Evolutionary conservation across 1,139 yeast genomes (phyloP), one percentile per base, ranked within the genome.

Genomic region (Saccharomyces hybrid): DNA sequence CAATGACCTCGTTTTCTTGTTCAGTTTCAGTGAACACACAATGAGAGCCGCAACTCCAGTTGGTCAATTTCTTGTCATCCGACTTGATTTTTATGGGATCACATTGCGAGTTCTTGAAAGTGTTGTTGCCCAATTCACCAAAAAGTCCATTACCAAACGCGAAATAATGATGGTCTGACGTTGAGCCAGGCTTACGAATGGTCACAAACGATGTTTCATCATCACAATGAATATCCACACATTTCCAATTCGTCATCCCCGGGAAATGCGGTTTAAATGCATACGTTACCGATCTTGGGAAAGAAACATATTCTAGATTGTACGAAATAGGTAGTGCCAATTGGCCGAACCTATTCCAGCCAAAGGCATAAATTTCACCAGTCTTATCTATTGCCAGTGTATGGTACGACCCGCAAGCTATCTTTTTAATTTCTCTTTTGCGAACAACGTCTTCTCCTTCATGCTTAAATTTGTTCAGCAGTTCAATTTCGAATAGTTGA

Each of bases 71-170:
- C 57, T 79, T 70, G 14, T 76, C 73, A 28, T 73, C 68, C 3
- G 78, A 72, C 66, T 81, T 82, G 56, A 91, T 69, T 47, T 78
- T 77, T 23, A 79, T 75, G 6, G 97, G 96, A 49, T 76, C 78
- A 20, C 81, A 73, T 63, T 84, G 86, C 14, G 88, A 84, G 66
- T 90, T 96, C 51, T 85, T 73, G 68, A 77, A 90, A 53, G 84
- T 75, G 26, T 88, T 90, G 51, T 82, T 79, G 16, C 97, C 99
- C 55, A 90, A 75, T 70, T 89, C 96, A n/a, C 98, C 99, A 62
- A 80, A 79, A 52, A 86, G 70, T 4, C 98, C 96, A 63, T 83
- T 83, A 26, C 99, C 99, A 72, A 90, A 84, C 5, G 89, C 77
- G 61, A 84, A 73, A 53, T 80, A 70, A 29, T 62, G 60, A 47